Evolutionary conservation across 2,329 filamentous ascomycete genomes (phyloP), one percentile per base, ranked within the genome.

Genomic region (Exophiala spinifera): DNA sequence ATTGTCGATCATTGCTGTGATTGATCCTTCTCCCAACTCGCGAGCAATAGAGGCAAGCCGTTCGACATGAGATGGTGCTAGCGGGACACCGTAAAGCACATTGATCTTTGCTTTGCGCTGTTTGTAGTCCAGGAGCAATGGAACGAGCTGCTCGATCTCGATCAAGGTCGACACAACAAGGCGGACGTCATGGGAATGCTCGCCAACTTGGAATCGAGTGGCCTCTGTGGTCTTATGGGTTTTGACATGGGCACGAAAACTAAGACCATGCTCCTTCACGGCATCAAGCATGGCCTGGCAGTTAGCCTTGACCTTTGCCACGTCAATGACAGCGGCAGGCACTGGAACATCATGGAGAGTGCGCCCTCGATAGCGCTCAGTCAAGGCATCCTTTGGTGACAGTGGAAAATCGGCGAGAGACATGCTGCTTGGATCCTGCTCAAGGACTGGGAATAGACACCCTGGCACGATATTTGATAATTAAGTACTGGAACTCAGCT

Each of bases 231-330:
- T 90, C 75, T 94, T 94, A 69, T 94, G 89, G 19, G 87, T 91
- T 72, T 94, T 94, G 56, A 92, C 83, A 68, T 94, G 89, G 1
- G 86, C 85, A 55, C 89, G 77, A 74, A 89, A 92, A 5, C 78
- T 79, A 20, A 91, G 75, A 0, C 78, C 75, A 13, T 91, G 71
- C 46, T 72, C 71, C 37, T 78, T 68, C 13, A 80, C 79, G 0
- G 87, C 81, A 11, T 83, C 74, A 5, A 90, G 79, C 87, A 94
- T 91, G 33, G 81, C 76, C 56, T 76, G 70, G 69, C 88, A 92
- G 65, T 92, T 90, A 46, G 77, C 73, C 51, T 80, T 75, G 20
- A 89, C 72, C 39, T 86, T 83, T 3, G 83, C 82, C 10, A 83
- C 69, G 67, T 92, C 87, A 13, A 92, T 72, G 37, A 92, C 76